Percentiles rank a stretch among this genome's conserved stretches.
These are phyloP conservation scores for Phytophthora europaea DNA, from an alignment of 352 stramenopile species.

Conservation along the genomic window DNA sequence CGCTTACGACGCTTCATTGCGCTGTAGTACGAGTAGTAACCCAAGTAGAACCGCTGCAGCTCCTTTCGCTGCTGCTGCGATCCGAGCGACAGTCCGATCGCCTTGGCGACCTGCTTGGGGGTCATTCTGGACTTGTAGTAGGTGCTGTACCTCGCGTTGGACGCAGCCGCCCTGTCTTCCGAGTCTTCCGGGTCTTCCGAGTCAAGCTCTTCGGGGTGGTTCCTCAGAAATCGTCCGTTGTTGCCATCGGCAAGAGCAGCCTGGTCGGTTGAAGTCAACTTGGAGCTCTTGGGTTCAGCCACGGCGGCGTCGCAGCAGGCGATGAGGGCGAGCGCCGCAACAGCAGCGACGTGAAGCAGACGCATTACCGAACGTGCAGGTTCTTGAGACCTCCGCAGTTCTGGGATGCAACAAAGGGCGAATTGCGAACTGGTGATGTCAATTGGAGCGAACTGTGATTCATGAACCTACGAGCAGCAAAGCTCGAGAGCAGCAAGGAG, in stretches of 20 bases:
- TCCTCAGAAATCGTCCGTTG: constrained; percentile 9
- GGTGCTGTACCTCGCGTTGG: constrained; percentile 1
- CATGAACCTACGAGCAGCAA: constrained; percentile 6
- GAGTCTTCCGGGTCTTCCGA: not conserved
- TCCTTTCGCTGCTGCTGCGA: not conserved
- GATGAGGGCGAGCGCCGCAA: constrained; percentile 14
- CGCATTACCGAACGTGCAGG: constrained; percentile 12
- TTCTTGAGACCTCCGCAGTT: not conserved
- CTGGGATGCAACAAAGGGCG: not conserved
- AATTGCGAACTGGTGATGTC: constrained; percentile 1
- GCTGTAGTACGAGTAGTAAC: constrained; percentile 28
- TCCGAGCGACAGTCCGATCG: not conserved
- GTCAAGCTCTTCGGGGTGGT: not conserved
- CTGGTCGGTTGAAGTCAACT: not conserved
- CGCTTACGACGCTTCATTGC: not conserved
- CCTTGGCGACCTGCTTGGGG: constrained; percentile 7
- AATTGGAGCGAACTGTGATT: not conserved
- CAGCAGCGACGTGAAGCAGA: constrained; percentile 6
- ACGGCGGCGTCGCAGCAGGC: constrained; percentile 6
- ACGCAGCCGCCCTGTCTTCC: not conserved
- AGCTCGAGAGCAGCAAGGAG: constrained; percentile 7
- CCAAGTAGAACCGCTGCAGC: constrained; percentile 24
- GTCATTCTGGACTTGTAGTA: constrained; percentile 21
- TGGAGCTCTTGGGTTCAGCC: constrained; percentile 9
- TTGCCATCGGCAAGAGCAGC: not conserved